Evolutionary conservation across 1,284 basidiomycete genomes (phyloP), one percentile per base, ranked within the genome.

Genomic region (Malassezia caprae): DNA sequence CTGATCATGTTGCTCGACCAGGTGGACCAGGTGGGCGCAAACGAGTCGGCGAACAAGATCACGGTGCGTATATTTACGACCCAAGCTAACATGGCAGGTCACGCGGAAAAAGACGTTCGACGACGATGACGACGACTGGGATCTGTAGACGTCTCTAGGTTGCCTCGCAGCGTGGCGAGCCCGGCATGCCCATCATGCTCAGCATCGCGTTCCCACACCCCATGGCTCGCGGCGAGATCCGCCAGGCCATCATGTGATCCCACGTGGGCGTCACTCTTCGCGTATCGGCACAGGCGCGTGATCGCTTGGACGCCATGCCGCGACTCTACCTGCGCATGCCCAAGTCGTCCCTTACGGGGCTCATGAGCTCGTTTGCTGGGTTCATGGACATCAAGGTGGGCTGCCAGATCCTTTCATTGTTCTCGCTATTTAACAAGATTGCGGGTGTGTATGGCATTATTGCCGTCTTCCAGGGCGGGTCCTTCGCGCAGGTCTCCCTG

Each of bases 371-470:
- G 12, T 74, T 74, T 50, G 51, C 70, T 17, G 65, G 67, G 1
- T 62, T 74, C 30, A 62, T 74, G 57, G 71, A 74, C 35, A 67
- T 74, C 58, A 73, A 73, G 61, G 54, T 69, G 28, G 72, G 72
- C 17, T 60, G 61, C n/a, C 64, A 67, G 45, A 68, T 74, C 43
- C 47, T 74, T 26, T 70, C 70, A 1, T 59, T 74, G 0, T 74
- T 74, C 41, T 69, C 69, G 1, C 79, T 94, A 49, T 81, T 99
- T 65, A 96, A 99, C 82, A 99, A 99, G 78, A 91, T 91, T 50
- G 93, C 93, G 13, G 93, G 93, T 53, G 82, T 96, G 15, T 99
- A 96, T 75, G 93, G 93, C 50, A 82, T 99, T 61, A 84, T 98
- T 48, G 90, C 90, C 13, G 81, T 93, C 60, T 79, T 93, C 63